Evolutionary conservation across 345 rosid species (phyloP), one percentile per base, ranked within the genome.

Genomic region (Carallia brachiata): DNA sequence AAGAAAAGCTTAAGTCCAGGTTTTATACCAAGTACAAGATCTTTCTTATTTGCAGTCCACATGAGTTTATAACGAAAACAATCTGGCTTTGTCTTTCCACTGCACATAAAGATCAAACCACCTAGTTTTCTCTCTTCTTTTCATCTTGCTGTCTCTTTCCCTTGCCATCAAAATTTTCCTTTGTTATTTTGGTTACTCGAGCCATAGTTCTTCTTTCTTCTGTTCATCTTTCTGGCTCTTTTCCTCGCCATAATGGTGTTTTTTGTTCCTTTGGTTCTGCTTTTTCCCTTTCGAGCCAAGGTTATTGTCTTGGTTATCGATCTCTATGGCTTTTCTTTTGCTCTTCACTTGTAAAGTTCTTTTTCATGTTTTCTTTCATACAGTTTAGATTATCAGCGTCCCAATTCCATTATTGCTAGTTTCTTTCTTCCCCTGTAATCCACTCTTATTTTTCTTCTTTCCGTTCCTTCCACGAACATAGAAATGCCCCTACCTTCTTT

Each of bases 21-120:
- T 73, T 83, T 89, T 69, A 92, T 71, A 55, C 75, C 78, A 84
- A 87, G 70, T 28, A 95, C 88, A 65, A 84, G 64, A 54, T 89
- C 94, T 64, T 88, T 90, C 67, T 84, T 88, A 57, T 77, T 73
- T 62, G 63, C 65, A 58, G 90, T 68, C 55, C 97, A 97, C 97
- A 92, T 88, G 66, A 95, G 87, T 75, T 81, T 73, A 68, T 83
- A 92, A 44, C 64, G 85, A 44, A 92, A 88, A 78, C 96, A 92
- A 78, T 95, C 99, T 1, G 97, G 91, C 62, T 91, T 95, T 54
- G 98, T 95, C 78, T 87, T 92, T 58, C 86, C 74, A 78, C 79
- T 95, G 79, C 99, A 92, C 99, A 95, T 89, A 66, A 95, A 95
- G 74, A 95, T 95, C 82, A 95, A 75, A 67, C 99, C 98, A 75